Percentiles rank a stretch among this genome's conserved stretches.
These are phyloP conservation scores for Sporothrix protearum DNA, from an alignment of 2,329 filamentous ascomycete species.

Conservation along the genomic window DNA sequence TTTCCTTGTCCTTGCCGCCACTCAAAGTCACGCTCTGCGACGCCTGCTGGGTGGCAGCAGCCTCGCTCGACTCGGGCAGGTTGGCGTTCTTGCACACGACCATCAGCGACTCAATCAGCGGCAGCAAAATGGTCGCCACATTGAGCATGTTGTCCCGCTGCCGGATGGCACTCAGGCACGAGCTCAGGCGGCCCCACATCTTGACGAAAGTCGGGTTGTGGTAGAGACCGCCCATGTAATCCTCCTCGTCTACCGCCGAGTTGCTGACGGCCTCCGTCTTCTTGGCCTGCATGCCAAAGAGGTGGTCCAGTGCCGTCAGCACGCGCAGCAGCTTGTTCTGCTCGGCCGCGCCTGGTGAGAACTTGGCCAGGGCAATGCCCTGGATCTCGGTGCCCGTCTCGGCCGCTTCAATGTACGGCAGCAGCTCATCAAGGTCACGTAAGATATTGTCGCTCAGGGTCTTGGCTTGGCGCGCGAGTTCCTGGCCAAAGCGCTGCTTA, in stretches of 20 bases:
- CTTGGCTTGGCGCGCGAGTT: conserved; percentile 84
- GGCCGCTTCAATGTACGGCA: conserved; percentile 81
- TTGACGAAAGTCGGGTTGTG: conserved; percentile 85
- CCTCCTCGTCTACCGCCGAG: conserved; percentile 59
- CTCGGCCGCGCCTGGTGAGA: conserved; percentile 92
- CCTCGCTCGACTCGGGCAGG: conserved; percentile 57
- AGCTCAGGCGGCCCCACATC: conserved; percentile 88
- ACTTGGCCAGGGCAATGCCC: conserved; percentile 87
- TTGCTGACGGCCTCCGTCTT: conserved; percentile 36
- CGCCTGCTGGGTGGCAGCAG: conserved; percentile 23
- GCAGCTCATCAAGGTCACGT: conserved; percentile 75
- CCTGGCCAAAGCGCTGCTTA: conserved; percentile 85
- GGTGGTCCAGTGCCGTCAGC: conserved; percentile 87
- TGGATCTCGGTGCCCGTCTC: conserved; percentile 91
- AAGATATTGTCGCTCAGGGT: conserved; percentile 80
- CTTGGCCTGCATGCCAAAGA: conserved; percentile 79
- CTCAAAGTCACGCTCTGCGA: conserved; percentile 22
- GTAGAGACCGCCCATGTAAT: conserved; percentile 82
- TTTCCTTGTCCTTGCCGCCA: conserved; percentile 14
- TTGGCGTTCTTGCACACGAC: conserved; percentile 98
- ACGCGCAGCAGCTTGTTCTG: conserved; percentile 94
- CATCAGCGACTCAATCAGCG: conserved; percentile 95
- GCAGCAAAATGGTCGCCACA: conserved; percentile 90
- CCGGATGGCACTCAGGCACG: conserved; percentile 81
- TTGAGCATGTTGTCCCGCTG: conserved; percentile 94